Evolutionary conservation across 2,329 filamentous ascomycete species (phyloP).

Genomic region (Beauveria pseudobassiana): DNA sequence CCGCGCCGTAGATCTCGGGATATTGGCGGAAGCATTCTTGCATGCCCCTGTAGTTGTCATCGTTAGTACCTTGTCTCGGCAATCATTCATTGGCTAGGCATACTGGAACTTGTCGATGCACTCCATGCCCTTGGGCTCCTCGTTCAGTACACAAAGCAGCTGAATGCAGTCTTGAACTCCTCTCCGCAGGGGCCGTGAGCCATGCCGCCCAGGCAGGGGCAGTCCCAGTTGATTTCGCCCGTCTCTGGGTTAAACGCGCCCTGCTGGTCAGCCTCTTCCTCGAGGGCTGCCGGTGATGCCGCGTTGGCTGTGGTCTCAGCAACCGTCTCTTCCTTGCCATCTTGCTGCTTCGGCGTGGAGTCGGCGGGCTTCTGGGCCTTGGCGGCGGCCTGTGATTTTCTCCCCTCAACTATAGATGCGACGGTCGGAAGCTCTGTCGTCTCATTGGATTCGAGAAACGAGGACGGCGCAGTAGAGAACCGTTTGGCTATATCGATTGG

Average conservation of each 20-base stretch:
- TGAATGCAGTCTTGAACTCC: constrained; percentile 91
- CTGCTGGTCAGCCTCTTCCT: constrained; percentile 77
- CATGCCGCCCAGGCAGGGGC: constrained; percentile 95
- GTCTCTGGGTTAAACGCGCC: constrained; percentile 98
- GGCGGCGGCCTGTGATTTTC: constrained; percentile 27
- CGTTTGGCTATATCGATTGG: constrained; percentile 19
- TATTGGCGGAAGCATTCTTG: constrained; percentile 93
- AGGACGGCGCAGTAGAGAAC: constrained; percentile 33
- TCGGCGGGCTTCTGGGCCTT: constrained; percentile 18
- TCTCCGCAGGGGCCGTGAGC: constrained; percentile 91
- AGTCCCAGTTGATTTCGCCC: constrained; percentile 99
- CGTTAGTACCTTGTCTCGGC: constrained; percentile 19
- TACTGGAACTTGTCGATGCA: constrained; percentile 98
- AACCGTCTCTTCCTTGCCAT: constrained; percentile 18
- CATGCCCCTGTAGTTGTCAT: constrained; percentile 63
- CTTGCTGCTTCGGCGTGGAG: constrained; percentile 21
- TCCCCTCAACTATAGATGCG: constrained; percentile 57
- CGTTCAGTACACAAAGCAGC: constrained; percentile 93
- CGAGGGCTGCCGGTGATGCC: constrained; percentile 47
- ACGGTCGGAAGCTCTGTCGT: constrained; percentile 45
- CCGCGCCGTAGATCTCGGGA: constrained; percentile 86
- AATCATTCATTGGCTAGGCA: constrained; percentile 25
- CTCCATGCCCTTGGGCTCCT: constrained; percentile 96
- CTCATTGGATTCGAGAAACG: constrained; percentile 46
- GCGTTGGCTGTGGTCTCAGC: constrained; percentile 15